phyloP scores from a whole-genome alignment of 1,284 basidiomycete species.

The Phlebopus sp. region DNA sequence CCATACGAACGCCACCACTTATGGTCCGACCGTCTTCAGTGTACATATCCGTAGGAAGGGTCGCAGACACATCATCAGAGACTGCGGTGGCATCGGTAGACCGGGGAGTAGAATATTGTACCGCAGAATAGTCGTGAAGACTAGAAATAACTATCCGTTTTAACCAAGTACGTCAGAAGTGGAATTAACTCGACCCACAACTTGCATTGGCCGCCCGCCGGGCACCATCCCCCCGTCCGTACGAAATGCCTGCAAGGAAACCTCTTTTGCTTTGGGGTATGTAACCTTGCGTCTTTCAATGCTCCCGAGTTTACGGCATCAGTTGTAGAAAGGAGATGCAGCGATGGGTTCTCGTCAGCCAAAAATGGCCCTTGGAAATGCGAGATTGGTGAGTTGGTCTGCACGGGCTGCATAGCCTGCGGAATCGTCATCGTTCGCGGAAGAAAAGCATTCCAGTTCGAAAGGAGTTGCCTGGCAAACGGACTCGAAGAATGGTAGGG shows the following conservation, averaged over 20 bases:
- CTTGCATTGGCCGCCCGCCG: constrained; percentile 40
- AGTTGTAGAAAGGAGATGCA: constrained; percentile 24
- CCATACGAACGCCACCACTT: constrained; percentile 25
- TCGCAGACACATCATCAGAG: constrained; percentile 4
- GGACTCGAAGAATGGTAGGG: constrained; percentile 4
- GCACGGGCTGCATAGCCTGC: constrained; percentile 2
- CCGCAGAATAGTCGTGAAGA: constrained; percentile 35
- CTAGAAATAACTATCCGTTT: constrained; percentile 24
- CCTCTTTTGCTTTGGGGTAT: constrained; percentile 33
- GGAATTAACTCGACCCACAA: constrained; percentile 36
- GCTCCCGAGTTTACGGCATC: constrained; percentile 14
- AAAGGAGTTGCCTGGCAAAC: constrained; percentile 11
- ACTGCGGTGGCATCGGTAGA: neutral
- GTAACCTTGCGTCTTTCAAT: constrained; percentile 8
- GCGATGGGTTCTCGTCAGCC: constrained; percentile 16
- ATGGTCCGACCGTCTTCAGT: constrained; percentile 17
- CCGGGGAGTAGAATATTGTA: constrained; percentile 3
- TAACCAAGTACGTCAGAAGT: constrained; percentile 1
- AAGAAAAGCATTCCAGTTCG: constrained; percentile 17
- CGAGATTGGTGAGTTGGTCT: neutral
- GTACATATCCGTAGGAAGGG: constrained; percentile 2
- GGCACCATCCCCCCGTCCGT: constrained; percentile 44
- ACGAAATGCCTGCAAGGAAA: constrained; percentile 42
- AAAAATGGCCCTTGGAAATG: constrained; percentile 9
- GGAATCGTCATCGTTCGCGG: constrained; percentile 19